phyloP scores from a whole-genome alignment of 1,139 yeast species.

The Saccharomyces hybrid region DNA sequence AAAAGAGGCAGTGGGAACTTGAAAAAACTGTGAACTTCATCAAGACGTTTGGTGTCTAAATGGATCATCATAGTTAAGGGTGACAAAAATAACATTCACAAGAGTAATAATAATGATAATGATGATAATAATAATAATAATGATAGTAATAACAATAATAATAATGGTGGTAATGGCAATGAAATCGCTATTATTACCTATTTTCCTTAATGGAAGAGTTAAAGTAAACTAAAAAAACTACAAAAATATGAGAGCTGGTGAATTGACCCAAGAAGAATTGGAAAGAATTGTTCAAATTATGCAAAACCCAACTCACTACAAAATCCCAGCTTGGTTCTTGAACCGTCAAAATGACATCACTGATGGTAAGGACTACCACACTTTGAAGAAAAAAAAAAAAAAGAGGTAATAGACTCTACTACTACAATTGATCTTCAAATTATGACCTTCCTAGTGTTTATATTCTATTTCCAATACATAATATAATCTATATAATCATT shows the following conservation, averaged over 20 bases:
- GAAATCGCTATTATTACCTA: too few species aligned
- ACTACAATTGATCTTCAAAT: background rate
- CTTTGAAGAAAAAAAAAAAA: background rate
- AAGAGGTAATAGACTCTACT: background rate
- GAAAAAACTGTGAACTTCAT: constrained; percentile 48
- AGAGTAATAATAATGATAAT: background rate
- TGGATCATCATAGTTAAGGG: background rate
- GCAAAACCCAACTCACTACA: too few species aligned
- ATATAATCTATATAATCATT: background rate
- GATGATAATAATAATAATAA: background rate
- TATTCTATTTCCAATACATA: background rate
- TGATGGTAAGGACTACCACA: too few species aligned
- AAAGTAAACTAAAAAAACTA: background rate
- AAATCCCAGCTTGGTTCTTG: too few species aligned
- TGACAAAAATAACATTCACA: too few species aligned
- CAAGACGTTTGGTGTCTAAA: constrained; percentile 45
- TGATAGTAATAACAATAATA: too few species aligned
- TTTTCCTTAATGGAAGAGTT: background rate
- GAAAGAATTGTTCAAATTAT: too few species aligned
- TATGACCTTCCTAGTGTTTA: background rate
- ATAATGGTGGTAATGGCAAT: background rate
- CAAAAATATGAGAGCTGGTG: background rate
- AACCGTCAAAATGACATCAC: too few species aligned
- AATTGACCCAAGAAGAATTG: too few species aligned
- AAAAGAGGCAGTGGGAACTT: constrained; percentile 50